Evolutionary conservation across 176 grass and related monocot species (phyloP).

Genomic region (Stipa capillata): DNA sequence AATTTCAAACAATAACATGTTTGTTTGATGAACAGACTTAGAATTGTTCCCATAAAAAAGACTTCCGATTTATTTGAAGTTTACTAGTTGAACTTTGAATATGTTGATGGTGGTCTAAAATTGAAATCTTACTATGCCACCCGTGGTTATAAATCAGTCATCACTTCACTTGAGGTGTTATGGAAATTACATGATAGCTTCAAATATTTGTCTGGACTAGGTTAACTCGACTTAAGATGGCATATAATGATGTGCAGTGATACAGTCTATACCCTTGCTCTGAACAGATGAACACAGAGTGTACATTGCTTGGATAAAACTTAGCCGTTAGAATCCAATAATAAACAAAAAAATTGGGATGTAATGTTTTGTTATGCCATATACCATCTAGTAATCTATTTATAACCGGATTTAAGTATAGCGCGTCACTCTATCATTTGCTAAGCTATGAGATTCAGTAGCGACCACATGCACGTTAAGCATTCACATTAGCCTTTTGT

Average conservation of each 20-base stretch:
- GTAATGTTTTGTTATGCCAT: background rate
- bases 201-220: background rate
- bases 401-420: background rate
- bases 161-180: too few species aligned
- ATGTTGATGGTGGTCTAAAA: background rate
- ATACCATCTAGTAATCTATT: background rate
- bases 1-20: background rate
- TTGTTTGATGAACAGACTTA: background rate
- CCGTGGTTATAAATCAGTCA: background rate
- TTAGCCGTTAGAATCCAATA: background rate
- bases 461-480: background rate
- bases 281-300: background rate
- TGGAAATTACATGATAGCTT: too few species aligned
- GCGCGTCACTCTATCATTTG: background rate
- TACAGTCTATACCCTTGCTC: background rate
- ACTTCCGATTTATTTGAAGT: too few species aligned
- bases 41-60: too few species aligned
- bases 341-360: background rate
- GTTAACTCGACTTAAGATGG: background rate
- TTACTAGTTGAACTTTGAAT: too few species aligned
- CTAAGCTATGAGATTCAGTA: background rate
- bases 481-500: too few species aligned
- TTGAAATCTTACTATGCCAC: background rate
- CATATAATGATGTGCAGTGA: background rate
- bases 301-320: background rate